Conservation (phyloP, 352 stramenopile species). For the Phytophthora nicotianae region DNA sequence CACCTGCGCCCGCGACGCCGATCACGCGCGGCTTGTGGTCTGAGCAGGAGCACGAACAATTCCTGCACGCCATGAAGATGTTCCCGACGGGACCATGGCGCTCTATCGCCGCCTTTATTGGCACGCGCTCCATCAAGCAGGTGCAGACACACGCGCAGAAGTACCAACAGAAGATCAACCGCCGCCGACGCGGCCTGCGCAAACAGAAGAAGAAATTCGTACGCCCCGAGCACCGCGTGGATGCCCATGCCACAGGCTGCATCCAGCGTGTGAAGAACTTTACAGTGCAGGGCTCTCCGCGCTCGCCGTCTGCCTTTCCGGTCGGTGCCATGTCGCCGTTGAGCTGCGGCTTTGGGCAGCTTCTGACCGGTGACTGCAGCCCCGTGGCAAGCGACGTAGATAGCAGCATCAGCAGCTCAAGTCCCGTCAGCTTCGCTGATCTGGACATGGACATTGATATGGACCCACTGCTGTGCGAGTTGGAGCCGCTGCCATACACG, state of each 20-base stretch:
- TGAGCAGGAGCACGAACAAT: constrained; percentile 78
- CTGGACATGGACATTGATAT: constrained; percentile 37
- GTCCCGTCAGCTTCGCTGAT: constrained; percentile 4
- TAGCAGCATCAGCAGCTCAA: constrained; percentile 30
- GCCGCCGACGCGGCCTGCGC: constrained; percentile 73
- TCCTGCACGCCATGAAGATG: constrained; percentile 84
- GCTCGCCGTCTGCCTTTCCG: constrained; percentile 43
- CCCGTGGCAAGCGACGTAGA: constrained; percentile 35
- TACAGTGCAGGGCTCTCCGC: constrained; percentile 44
- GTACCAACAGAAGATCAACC: constrained; percentile 87
- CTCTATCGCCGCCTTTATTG: constrained; percentile 73
- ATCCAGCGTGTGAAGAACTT: constrained; percentile 66
- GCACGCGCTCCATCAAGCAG: constrained; percentile 83
- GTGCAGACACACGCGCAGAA: constrained; percentile 88
- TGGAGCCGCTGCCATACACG: constrained; percentile 64
- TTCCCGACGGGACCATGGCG: constrained; percentile 79
- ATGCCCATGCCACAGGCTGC: constrained; percentile 62
- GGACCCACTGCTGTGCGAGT: constrained; percentile 23
- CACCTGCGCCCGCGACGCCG: constrained; percentile 30
- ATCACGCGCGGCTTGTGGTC: constrained; percentile 78
- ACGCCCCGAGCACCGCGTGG: constrained; percentile 75
- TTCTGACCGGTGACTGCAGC: constrained; percentile 33
- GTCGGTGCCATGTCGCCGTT: constrained; percentile 30
- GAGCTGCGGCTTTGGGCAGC: constrained; percentile 30
- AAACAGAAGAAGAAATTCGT: constrained; percentile 89